Evolutionary conservation across 768 basidiomycete genomes (phyloP), one percentile per base, ranked within the genome.

Genomic region (Termitomyces sp.): DNA sequence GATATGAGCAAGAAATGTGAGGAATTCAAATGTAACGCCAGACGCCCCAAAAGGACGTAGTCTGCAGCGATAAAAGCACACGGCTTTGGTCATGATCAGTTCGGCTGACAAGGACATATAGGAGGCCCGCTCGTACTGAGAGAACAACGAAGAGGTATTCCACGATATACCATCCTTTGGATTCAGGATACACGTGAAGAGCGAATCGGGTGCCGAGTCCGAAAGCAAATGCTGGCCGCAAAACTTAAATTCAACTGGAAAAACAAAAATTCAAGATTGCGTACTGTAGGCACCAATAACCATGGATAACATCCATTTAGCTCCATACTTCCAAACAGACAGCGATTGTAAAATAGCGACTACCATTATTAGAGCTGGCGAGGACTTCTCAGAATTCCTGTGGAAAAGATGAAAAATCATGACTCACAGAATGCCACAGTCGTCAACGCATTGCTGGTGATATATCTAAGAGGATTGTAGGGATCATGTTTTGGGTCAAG

Each of bases 1-100:
- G 75, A 73, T 22, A 91, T 70, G 32, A 84, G 66, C 24, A 90
- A 74, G 65, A 84, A 79, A 51, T 78, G 62, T 59, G 79, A 75
- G 39, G 78, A 78, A 11, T 75, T 66, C 7, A 90, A 71, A 63
- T 81, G 76, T 24, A 70, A 75, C 6, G 87, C 84, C 3, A 92
- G 70, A 13, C 81, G 82, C 11, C 88, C 87, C 1, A 91, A 79
- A 20, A 90, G 77, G 58, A 89, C 74, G 66, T 91, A 91, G 66
- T 86, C 80, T 15, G 85, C 81, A 5, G 86, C 86, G 63, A 89
- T 86, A 73, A 91, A 91, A 32, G 87, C 89, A 68, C 90, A 91
- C 5, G 89, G 89, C 85, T 87, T 55, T 51, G 57, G 24, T 18
- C 35, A 51, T 32, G 13, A 42, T 53, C 33, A 38, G 15, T 22